Percentiles rank a stretch among this genome's conserved stretches.
phyloP scores from a whole-genome alignment of 2,329 filamentous ascomycete genomes.

The Aspergillus costaricaensis region DNA sequence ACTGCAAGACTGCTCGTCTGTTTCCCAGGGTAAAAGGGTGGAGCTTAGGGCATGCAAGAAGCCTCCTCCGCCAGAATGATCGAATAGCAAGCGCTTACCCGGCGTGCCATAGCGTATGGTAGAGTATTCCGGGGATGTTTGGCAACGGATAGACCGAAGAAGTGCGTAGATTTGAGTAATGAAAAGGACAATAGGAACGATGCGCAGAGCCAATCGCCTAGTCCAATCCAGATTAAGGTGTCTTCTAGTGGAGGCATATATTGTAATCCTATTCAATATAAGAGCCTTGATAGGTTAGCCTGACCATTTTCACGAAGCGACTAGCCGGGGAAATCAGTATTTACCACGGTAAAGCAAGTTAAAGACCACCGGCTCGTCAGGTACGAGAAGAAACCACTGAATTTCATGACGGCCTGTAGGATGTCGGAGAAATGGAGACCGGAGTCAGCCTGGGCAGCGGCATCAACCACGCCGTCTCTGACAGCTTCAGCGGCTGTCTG shows the following conservation, averaged over 20 bases:
- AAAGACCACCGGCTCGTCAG: slow-evolving; percentile 90
- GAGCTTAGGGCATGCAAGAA: slow-evolving; percentile 74
- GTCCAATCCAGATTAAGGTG: slow-evolving; percentile 75
- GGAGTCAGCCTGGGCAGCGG: slow-evolving; percentile 34
- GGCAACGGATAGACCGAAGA: slow-evolving; percentile 85
- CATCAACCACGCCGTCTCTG: slow-evolving; percentile 36
- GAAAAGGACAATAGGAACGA: slow-evolving; percentile 71
- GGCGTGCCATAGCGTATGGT: slow-evolving; percentile 69
- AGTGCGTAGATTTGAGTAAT: slow-evolving; percentile 67
- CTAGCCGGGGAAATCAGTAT: slow-evolving; percentile 19
- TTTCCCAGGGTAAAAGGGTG: slow-evolving; percentile 69
- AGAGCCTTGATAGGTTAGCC: slow-evolving; percentile 59
- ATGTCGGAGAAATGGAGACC: slow-evolving; percentile 45
- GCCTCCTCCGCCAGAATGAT: slow-evolving; percentile 69
- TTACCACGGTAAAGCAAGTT: slow-evolving; percentile 75
- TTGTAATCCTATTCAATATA: slow-evolving; percentile 84
- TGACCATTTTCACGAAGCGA: neutral
- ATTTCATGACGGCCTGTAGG: slow-evolving; percentile 61
- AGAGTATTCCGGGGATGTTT: slow-evolving; percentile 75
- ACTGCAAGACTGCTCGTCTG: slow-evolving; percentile 72
- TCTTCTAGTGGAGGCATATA: slow-evolving; percentile 86
- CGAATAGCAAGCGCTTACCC: slow-evolving; percentile 64
- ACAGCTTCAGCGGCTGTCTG: slow-evolving; percentile 38
- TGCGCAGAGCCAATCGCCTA: slow-evolving; percentile 68
- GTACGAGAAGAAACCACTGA: slow-evolving; percentile 88